These are phyloP conservation scores for Scleromitrula shiraiana DNA, from an alignment of 2,329 filamentous ascomycete species.

Conservation along the genomic window DNA sequence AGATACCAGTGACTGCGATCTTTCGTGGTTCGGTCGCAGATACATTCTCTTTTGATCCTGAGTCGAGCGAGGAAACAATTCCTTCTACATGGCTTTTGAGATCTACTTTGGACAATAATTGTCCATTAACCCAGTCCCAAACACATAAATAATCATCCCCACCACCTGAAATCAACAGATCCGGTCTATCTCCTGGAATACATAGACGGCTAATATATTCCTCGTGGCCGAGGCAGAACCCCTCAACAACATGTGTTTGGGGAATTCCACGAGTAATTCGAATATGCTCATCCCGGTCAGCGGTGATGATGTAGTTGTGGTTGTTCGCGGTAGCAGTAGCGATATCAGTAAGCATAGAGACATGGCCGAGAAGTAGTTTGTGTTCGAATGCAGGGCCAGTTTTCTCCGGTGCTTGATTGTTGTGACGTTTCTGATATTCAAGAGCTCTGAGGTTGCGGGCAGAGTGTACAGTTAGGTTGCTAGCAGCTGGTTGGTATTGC, in stretches of 20 bases:
- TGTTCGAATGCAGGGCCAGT: slow-evolving; percentile 55
- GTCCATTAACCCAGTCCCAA: slow-evolving; percentile 64
- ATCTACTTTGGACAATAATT: slow-evolving; percentile 45
- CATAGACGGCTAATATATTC: slow-evolving; percentile 76
- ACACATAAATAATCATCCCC: slow-evolving; percentile 72
- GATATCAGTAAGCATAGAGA: slow-evolving; percentile 85
- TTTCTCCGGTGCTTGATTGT: slow-evolving; percentile 26
- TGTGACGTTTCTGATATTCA: slow-evolving; percentile 46
- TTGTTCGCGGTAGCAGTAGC: slow-evolving; percentile 45
- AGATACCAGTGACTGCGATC: slow-evolving; percentile 31
- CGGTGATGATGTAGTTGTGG: slow-evolving; percentile 55
- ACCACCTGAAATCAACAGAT: slow-evolving; percentile 75
- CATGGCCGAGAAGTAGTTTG: slow-evolving; percentile 78
- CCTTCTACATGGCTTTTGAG: slow-evolving; percentile 41
- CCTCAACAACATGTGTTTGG: slow-evolving; percentile 82
- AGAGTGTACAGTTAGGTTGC: slow-evolving; percentile 55
- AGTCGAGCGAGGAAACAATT: slow-evolving; percentile 29
- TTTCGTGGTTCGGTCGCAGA: slow-evolving; percentile 21
- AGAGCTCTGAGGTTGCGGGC: slow-evolving; percentile 54
- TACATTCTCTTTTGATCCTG: neutral
- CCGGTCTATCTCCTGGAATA: slow-evolving; percentile 46
- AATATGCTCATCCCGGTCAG: slow-evolving; percentile 75
- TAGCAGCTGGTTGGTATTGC: slow-evolving; percentile 43
- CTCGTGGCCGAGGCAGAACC: slow-evolving; percentile 80
- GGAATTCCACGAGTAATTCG: slow-evolving; percentile 74